Evolutionary conservation across 768 basidiomycete species (phyloP).

Genomic region (Leccinum longicurvipes): DNA sequence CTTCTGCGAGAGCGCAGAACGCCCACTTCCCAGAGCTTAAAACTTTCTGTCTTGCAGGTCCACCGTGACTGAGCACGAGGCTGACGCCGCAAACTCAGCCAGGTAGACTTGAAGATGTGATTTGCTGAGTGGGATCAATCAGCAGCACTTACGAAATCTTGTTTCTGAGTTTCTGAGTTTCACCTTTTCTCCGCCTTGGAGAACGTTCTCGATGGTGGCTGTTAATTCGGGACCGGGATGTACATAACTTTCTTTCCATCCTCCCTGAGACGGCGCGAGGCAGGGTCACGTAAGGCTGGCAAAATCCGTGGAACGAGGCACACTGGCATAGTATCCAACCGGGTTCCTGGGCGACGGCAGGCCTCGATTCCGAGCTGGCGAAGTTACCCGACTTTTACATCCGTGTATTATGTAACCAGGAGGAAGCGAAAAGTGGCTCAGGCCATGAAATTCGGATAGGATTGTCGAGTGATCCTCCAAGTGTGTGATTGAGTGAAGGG

Average conservation of each 20-base stretch:
- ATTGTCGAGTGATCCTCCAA: neutral
- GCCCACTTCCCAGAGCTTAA: neutral
- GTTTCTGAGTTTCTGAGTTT: slow-evolving; percentile 7
- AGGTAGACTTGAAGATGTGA: slow-evolving; percentile 7
- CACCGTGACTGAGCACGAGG: neutral
- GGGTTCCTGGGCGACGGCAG: neutral
- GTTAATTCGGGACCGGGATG: slow-evolving; percentile 7
- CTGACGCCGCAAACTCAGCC: neutral
- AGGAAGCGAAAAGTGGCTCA: neutral
- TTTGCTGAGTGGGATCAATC: slow-evolving; percentile 11
- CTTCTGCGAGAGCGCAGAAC: neutral
- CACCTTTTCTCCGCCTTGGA: neutral
- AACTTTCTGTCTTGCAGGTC: neutral
- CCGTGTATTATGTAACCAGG: neutral
- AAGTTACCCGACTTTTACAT: neutral
- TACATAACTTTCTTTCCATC: too few species aligned
- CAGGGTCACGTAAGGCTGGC: neutral
- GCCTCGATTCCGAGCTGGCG: neutral
- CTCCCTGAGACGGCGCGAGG: neutral
- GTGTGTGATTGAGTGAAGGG: neutral
- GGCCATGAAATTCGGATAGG: neutral
- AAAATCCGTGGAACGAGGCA: neutral
- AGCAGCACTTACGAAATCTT: too few species aligned
- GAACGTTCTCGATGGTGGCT: neutral
- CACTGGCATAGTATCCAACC: neutral